A percentile compares a stretch with the other conserved stretches of the same genome.
phyloP scores from a whole-genome alignment of 2,329 filamentous ascomycete genomes.

The Dothistroma pini region DNA sequence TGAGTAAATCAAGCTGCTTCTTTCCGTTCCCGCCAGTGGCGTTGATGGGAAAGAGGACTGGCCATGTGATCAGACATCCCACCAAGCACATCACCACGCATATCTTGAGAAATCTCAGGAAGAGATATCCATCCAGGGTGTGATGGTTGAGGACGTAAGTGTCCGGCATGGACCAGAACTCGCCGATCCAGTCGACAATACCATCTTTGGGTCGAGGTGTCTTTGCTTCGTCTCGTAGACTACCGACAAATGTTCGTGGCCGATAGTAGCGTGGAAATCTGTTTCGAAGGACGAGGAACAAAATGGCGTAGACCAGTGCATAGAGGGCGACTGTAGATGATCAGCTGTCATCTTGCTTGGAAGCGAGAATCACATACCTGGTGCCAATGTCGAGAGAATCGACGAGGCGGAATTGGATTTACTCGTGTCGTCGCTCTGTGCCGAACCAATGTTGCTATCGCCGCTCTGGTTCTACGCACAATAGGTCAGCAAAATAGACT shows the following conservation, averaged over 20 bases:
- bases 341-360: not conserved
- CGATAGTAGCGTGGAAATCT: conserved; percentile 45
- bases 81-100: conserved; percentile 74
- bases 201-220: conserved; percentile 38
- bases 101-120: conserved; percentile 82
- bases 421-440: conserved; percentile 9
- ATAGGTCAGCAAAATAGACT: not conserved
- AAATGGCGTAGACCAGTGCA: conserved; percentile 33
- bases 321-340: conserved; percentile 27
- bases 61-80: conserved; percentile 81
- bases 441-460: conserved; percentile 29
- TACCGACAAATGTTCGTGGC: conserved; percentile 45
- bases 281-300: conserved; percentile 43
- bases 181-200: conserved; percentile 41
- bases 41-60: conserved; percentile 84
- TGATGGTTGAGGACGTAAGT: conserved; percentile 83
- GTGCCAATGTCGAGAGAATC: conserved; percentile 35
- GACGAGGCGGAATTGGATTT: conserved; percentile 31
- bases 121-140: conserved; percentile 87
- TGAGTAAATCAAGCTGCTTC: conserved; percentile 69
- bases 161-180: conserved; percentile 59
- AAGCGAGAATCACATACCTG: conserved; percentile 5
- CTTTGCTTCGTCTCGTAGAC: conserved; percentile 39
- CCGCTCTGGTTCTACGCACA: conserved; percentile 14
- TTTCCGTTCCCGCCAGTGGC: conserved; percentile 68